Evolutionary conservation across 1,284 basidiomycete genomes (phyloP), one percentile per base, ranked within the genome.

Genomic region (Entoloma clypeatum): DNA sequence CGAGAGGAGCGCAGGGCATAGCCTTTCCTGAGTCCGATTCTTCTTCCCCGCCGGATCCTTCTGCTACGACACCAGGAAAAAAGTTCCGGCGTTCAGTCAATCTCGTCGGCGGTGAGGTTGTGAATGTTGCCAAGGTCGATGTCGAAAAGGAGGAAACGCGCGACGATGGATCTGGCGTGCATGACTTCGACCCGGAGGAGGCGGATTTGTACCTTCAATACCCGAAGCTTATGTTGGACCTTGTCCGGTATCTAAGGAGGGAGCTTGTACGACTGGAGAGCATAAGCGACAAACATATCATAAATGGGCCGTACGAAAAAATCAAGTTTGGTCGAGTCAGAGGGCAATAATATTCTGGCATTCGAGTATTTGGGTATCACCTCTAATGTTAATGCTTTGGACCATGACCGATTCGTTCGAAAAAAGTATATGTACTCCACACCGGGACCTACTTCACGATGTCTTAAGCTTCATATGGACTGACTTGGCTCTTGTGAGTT

Each of bases 391-490:
- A 40, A 40, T 39, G 10, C 37, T 9, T 24, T 30, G n/a, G 9
- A n/a, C 2, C 39, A 28, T 3, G 27, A 24, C 3, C 48, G 45
- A 21, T 27, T 40, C 16, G 50, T 52, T 21, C 47, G 47, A 6
- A 28, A 43, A 25, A 18, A 39, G 27, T 24, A 41, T 42, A 19
- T 37, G 7, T 51, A 62, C 30, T n/a, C n/a, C n/a, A n/a, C n/a
- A n/a, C n/a, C n/a, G 18, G 11, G 6, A 17, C 10, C 19, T 7
- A 9, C 10, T 34, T 37, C 39, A 60, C 7, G 54, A 36, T n/a
- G 72, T 81, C 52, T 73, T 74, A 43, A 83, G 72, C 64, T 86
- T 87, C 79, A 86, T 82, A 56, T 87, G 78, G n/a, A 90, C 74
- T 1, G 74, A 79, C 63, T 90, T 88, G 8, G 80, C 76, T 46